Percentiles rank a stretch among this genome's conserved stretches.
Conservation (phyloP, 2,329 filamentous ascomycete species). For the Plenodomus tracheiphilus region DNA sequence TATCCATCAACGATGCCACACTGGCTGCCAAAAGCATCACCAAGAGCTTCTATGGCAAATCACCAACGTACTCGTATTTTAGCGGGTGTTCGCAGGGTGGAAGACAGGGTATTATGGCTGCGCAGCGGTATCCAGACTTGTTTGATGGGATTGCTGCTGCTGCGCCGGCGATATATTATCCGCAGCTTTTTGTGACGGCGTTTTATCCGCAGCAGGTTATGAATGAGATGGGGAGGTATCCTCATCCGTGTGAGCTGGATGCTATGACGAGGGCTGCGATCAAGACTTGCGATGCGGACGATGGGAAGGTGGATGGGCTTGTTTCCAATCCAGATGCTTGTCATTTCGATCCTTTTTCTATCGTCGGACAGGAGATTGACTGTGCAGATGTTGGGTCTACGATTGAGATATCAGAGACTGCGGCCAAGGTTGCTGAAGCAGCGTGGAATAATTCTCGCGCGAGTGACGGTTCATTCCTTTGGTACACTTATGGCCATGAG, state of each 20-base stretch:
- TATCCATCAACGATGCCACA: constrained; percentile 35
- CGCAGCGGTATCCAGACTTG: constrained; percentile 35
- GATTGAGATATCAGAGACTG: constrained; percentile 6
- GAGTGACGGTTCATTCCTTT: constrained; percentile 18
- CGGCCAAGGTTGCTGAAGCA: constrained; percentile 17
- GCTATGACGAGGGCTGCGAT: constrained; percentile 20
- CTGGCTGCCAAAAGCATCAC: constrained; percentile 20
- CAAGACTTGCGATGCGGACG: constrained; percentile 24
- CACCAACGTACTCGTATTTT: constrained; percentile 36
- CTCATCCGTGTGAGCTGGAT: constrained; percentile 28
- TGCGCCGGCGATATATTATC: constrained; percentile 31
- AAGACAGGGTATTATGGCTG: constrained; percentile 35
- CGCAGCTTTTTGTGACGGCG: constrained; percentile 7
- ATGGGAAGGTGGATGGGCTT: constrained; percentile 29
- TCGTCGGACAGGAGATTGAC: constrained; percentile 14
- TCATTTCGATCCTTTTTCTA: constrained; percentile 22
- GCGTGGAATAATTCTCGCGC: constrained; percentile 18
- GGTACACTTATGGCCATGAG: constrained; percentile 13
- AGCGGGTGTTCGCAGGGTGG: constrained; percentile 42
- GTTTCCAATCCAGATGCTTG: constrained; percentile 25
- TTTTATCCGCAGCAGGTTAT: constrained; percentile 29
- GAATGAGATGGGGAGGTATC: constrained; percentile 14
- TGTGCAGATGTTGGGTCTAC: constrained; percentile 7
- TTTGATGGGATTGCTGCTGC: constrained; percentile 37
- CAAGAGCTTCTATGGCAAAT: constrained; percentile 33